These are phyloP conservation scores for Pseudopyricularia javanii DNA, from an alignment of 2,329 filamentous ascomycete genomes.

Conservation along the genomic window DNA sequence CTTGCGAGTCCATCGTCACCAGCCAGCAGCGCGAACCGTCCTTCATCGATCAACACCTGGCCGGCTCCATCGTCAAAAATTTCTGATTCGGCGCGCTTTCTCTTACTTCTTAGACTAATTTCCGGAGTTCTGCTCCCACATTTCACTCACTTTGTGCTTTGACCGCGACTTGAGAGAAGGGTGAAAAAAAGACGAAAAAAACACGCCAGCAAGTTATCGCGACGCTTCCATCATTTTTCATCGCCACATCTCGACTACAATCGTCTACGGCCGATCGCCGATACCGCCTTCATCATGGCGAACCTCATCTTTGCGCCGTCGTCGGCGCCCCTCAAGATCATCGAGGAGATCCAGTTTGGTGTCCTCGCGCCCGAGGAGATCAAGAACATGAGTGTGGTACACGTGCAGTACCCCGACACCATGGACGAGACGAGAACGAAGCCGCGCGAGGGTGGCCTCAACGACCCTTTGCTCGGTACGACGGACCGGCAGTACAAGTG, in stretches of 20 bases:
- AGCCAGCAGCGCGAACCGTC: background rate
- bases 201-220: background rate
- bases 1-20: background rate
- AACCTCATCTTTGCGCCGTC: conserved; percentile 85
- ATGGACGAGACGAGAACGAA: conserved; percentile 94
- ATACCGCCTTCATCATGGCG: conserved; percentile 56
- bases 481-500: conserved; percentile 95
- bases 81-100: background rate
- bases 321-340: conserved; percentile 90
- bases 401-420: conserved; percentile 96
- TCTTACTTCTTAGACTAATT: background rate
- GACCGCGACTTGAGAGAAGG: conserved; percentile 1
- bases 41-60: background rate
- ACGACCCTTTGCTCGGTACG: conserved; percentile 90
- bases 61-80: background rate
- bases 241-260: background rate
- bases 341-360: conserved; percentile 98
- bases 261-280: background rate
- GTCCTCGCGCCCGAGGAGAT: conserved; percentile 97
- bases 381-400: conserved; percentile 94
- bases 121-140: background rate
- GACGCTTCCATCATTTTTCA: background rate
- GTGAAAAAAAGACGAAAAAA: background rate
- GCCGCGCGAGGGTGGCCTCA: conserved; percentile 82
- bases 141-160: background rate